Percentiles rank a stretch among this genome's conserved stretches.
Conservation (phyloP, 805 yeast genomes). For the Sungouiozyma ichnusensis region DNA sequence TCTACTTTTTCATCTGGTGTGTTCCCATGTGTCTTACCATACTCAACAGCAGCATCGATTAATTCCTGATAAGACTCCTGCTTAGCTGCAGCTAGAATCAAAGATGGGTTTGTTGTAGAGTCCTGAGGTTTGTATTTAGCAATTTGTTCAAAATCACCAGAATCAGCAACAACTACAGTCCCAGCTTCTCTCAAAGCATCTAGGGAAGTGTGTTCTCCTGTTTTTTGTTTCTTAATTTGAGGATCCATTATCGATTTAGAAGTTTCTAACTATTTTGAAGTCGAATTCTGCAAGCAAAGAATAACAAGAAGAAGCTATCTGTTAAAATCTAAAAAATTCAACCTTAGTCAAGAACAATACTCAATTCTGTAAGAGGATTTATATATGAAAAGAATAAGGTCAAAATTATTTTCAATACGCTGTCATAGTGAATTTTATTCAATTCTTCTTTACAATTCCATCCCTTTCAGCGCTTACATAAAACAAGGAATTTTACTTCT, state of each 20-base stretch:
- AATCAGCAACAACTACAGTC: slow-evolving; percentile 94
- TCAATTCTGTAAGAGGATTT: too few relatives aligned
- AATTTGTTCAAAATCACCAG: slow-evolving; percentile 97
- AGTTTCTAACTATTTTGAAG: too few relatives aligned
- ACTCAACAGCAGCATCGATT: slow-evolving; percentile 83
- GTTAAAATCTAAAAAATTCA: too few relatives aligned
- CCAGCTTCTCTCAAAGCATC: slow-evolving; percentile 93
- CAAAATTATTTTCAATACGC: too few relatives aligned
- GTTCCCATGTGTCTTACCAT: slow-evolving; percentile 58
- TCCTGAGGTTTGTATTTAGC: slow-evolving; percentile 98
- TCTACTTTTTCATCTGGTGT: slow-evolving; percentile 51
- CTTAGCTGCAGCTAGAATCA: slow-evolving; percentile 91
- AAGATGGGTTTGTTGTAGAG: slow-evolving; percentile 97
- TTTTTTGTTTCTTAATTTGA: slow-evolving; percentile 30
- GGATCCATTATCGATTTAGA: slow-evolving; percentile 15
- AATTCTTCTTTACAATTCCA: too few relatives aligned
- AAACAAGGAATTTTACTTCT: too few relatives aligned
- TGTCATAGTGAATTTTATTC: too few relatives aligned
- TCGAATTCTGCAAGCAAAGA: background rate
- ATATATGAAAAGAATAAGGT: too few relatives aligned
- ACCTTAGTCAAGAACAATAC: too few relatives aligned
- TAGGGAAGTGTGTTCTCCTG: slow-evolving; percentile 45
- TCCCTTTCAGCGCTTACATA: too few relatives aligned
- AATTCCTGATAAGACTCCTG: slow-evolving; percentile 81
- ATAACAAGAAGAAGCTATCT: too few relatives aligned